A percentile compares a stretch with the other conserved stretches of the same genome.
Evolutionary conservation across 2,329 filamentous ascomycete species (phyloP).

Genomic region (Aspergillus vadensis): DNA sequence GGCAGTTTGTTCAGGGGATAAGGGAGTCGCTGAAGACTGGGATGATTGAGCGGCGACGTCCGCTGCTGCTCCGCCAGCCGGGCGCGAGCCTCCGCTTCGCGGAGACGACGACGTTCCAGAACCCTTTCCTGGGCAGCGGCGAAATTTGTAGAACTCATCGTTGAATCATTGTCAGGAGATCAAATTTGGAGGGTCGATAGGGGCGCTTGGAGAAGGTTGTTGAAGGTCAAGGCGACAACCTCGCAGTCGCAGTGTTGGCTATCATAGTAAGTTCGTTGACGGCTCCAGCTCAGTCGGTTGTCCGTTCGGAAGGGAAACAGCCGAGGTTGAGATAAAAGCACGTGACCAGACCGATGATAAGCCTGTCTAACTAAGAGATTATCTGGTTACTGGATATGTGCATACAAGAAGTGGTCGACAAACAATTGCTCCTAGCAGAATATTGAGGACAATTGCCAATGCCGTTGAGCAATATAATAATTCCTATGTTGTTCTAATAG

Average conservation of each 20-base stretch:
- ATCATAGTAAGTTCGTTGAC: background rate
- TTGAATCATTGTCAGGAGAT: constrained; percentile 34
- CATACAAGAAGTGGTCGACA: background rate
- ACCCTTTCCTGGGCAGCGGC: constrained; percentile 87
- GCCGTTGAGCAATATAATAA: background rate
- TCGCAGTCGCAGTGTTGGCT: background rate
- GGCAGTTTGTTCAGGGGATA: constrained; percentile 63
- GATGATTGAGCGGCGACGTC: constrained; percentile 54
- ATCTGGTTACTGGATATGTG: too few relatives aligned
- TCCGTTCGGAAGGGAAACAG: constrained; percentile 15
- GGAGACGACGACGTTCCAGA: constrained; percentile 73
- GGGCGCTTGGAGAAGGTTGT: background rate
- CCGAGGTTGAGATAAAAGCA: constrained; percentile 17
- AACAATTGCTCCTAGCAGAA: too few relatives aligned
- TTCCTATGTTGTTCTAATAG: background rate
- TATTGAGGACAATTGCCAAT: too few relatives aligned
- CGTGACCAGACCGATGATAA: constrained; percentile 11
- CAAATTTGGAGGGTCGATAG: background rate
- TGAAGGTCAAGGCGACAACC: background rate
- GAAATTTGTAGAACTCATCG: constrained; percentile 69
- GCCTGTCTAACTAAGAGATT: background rate
- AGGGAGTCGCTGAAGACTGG: constrained; percentile 60
- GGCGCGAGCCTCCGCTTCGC: constrained; percentile 66
- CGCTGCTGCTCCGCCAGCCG: constrained; percentile 48
- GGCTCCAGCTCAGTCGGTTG: constrained; percentile 16